A percentile compares a stretch with the other conserved stretches of the same genome.
These are phyloP conservation scores for Hyphopichia buzzinii DNA, from an alignment of 1,139 yeast genomes.

Conservation along the genomic window DNA sequence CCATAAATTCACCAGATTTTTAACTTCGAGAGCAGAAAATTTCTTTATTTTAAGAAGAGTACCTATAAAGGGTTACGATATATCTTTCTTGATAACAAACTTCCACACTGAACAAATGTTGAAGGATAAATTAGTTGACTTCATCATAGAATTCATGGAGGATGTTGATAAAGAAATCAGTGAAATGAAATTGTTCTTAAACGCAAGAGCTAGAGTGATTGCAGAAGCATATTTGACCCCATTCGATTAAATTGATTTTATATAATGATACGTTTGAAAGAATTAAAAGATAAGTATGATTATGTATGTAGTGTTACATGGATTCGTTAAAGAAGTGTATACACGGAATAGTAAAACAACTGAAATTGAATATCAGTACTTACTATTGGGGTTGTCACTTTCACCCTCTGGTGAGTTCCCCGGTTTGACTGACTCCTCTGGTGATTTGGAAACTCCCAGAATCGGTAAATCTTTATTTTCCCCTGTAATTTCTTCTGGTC, in stretches of 20 bases:
- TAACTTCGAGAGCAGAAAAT: slow-evolving; percentile 93
- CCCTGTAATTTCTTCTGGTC: too few relatives aligned
- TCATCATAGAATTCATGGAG: slow-evolving; percentile 97
- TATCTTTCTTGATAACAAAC: slow-evolving; percentile 89
- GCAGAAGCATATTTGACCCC: slow-evolving; percentile 91
- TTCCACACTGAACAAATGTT: slow-evolving; percentile 95
- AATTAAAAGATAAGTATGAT: too few relatives aligned
- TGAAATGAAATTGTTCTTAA: slow-evolving; percentile 94
- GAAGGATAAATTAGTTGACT: slow-evolving; percentile 92
- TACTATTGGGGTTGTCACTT: too few relatives aligned
- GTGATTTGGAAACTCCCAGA: too few relatives aligned
- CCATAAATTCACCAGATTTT: slow-evolving; percentile 87
- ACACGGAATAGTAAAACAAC: too few relatives aligned
- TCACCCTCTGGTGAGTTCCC: too few relatives aligned
- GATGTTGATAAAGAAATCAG: slow-evolving; percentile 98
- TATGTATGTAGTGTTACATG: too few relatives aligned
- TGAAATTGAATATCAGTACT: too few relatives aligned
- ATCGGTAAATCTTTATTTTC: too few relatives aligned
- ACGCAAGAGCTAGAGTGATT: slow-evolving; percentile 96
- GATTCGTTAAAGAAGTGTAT: too few relatives aligned
- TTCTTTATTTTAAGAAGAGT: slow-evolving; percentile 88
- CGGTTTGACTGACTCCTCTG: too few relatives aligned
- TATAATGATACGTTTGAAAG: not conserved
- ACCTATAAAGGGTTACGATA: slow-evolving; percentile 90
- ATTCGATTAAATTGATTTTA: slow-evolving; percentile 44